A percentile compares a stretch with the other conserved stretches of the same genome.
These are phyloP conservation scores for Penicillium dipodomyicola DNA, from an alignment of 495 filamentous ascomycete species.

Conservation along the genomic window DNA sequence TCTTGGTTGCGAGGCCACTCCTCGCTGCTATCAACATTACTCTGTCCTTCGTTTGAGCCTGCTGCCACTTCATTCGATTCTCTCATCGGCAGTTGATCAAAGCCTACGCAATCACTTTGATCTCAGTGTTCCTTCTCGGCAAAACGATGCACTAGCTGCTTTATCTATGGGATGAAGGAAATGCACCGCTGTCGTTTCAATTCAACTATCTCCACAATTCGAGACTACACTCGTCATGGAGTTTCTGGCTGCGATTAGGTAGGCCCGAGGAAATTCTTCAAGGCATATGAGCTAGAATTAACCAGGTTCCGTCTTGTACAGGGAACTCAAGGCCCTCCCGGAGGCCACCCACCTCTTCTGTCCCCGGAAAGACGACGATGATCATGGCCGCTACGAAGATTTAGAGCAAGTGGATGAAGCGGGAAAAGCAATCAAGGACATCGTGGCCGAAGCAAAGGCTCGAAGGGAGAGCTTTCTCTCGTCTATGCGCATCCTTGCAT, in stretches of 20 bases:
- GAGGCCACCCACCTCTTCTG: slow-evolving; percentile 50
- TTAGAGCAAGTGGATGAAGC: slow-evolving; percentile 30
- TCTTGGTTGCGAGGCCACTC: neutral
- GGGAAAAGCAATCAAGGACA: slow-evolving; percentile 33
- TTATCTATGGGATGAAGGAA: slow-evolving; percentile 16
- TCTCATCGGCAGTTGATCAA: neutral
- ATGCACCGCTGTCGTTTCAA: slow-evolving; percentile 17
- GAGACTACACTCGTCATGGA: slow-evolving; percentile 36
- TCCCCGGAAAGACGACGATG: slow-evolving; percentile 47
- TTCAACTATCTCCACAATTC: slow-evolving; percentile 8
- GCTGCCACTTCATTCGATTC: neutral
- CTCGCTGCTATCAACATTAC: slow-evolving; percentile 5
- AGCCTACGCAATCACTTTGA: neutral
- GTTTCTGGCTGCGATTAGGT: slow-evolving; percentile 44
- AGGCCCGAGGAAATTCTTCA: slow-evolving; percentile 5
- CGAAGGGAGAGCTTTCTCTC: slow-evolving; percentile 59
- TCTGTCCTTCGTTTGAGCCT: neutral
- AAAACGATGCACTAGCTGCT: slow-evolving; percentile 14
- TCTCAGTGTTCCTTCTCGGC: neutral
- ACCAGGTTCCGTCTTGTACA: slow-evolving; percentile 14
- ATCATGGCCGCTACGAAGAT: slow-evolving; percentile 55
- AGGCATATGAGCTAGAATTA: slow-evolving; percentile 4
- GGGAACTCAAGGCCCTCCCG: slow-evolving; percentile 47
- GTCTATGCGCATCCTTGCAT: slow-evolving; percentile 66
- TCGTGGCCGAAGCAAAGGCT: slow-evolving; percentile 47